Evolutionary conservation across 2,329 filamentous ascomycete species (phyloP).

Genomic region (Epichloe sylvatica): DNA sequence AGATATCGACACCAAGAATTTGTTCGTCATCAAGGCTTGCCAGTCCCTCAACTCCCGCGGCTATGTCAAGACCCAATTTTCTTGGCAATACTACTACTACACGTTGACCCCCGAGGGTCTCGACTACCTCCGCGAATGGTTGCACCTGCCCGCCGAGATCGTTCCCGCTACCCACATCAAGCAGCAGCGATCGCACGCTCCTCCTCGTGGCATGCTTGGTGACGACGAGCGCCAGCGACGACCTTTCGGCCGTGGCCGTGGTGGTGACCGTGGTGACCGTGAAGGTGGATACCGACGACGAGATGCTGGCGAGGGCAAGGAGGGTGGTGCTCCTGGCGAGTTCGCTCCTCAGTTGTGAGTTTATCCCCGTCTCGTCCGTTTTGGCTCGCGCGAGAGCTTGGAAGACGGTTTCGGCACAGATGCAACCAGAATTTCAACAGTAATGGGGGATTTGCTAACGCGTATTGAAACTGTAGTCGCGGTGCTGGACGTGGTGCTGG

Average conservation of each 20-base stretch:
- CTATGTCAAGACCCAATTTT: constrained; percentile 99
- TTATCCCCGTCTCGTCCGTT: neutral
- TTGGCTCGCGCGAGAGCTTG: neutral
- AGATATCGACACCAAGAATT: constrained; percentile 99
- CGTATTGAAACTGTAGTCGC: constrained; percentile 39
- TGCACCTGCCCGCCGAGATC: constrained; percentile 98
- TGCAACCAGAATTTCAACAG: no score
- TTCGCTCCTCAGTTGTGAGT: constrained; percentile 82
- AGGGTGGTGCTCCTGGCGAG: constrained; percentile 81
- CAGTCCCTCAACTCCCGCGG: constrained; percentile 97
- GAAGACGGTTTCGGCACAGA: no score
- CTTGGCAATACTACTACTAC: constrained; percentile 99
- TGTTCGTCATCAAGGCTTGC: constrained; percentile 96
- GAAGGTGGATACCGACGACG: constrained; percentile 88
- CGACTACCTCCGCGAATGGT: constrained; percentile 99
- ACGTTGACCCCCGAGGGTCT: constrained; percentile 97
- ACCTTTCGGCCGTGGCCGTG: constrained; percentile 69
- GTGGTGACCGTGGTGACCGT: constrained; percentile 55
- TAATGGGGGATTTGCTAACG: neutral
- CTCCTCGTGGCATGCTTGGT: constrained; percentile 96
- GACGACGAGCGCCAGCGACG: constrained; percentile 70
- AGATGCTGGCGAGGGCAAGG: constrained; percentile 75
- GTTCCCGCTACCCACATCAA: constrained; percentile 99
- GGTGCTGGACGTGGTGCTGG: constrained; percentile 53
- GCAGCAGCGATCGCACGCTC: constrained; percentile 97